A percentile compares a stretch with the other conserved stretches of the same genome.
Evolutionary conservation across 2,329 filamentous ascomycete species (phyloP).

Genomic region (Colletotrichum sojae): DNA sequence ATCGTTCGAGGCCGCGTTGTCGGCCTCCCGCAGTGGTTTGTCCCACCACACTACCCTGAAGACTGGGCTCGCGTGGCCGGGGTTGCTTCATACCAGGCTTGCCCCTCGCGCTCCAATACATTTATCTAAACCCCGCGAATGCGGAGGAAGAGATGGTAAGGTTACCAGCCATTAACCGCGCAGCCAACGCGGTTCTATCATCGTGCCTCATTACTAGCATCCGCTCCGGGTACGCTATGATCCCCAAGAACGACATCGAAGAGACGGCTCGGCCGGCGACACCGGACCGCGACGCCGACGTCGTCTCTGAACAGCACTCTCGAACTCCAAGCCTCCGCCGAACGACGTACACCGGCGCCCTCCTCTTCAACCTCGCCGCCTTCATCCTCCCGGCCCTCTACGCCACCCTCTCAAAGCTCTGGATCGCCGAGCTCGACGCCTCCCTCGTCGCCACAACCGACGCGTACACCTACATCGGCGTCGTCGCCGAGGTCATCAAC

Average conservation of each 20-base stretch:
- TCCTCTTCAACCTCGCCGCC: constrained; percentile 73
- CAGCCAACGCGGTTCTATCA: constrained; percentile 18
- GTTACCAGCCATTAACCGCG: constrained; percentile 16
- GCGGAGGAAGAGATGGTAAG: not conserved
- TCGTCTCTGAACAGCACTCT: not conserved
- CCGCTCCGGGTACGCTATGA: constrained; percentile 22
- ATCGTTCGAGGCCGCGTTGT: not conserved
- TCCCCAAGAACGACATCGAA: constrained; percentile 24
- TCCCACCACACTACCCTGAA: not conserved
- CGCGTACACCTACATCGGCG: constrained; percentile 78
- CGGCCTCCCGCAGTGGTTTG: constrained; percentile 13
- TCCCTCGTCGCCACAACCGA: constrained; percentile 75
- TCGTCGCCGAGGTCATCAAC: constrained; percentile 78
- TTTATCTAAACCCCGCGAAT: not conserved
- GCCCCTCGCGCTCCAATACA: no score
- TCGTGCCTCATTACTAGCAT: not conserved
- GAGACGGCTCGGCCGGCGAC: not conserved
- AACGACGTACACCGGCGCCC: constrained; percentile 64
- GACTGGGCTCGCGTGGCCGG: no score
- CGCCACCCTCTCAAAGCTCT: constrained; percentile 76
- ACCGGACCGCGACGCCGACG: not conserved
- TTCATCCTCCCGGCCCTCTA: constrained; percentile 79
- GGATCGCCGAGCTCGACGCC: constrained; percentile 77
- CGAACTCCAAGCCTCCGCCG: not conserved
- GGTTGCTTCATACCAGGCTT: no score